Evolutionary conservation across 768 basidiomycete species (phyloP).

Genomic region (Kwoniella newhampshirensis): DNA sequence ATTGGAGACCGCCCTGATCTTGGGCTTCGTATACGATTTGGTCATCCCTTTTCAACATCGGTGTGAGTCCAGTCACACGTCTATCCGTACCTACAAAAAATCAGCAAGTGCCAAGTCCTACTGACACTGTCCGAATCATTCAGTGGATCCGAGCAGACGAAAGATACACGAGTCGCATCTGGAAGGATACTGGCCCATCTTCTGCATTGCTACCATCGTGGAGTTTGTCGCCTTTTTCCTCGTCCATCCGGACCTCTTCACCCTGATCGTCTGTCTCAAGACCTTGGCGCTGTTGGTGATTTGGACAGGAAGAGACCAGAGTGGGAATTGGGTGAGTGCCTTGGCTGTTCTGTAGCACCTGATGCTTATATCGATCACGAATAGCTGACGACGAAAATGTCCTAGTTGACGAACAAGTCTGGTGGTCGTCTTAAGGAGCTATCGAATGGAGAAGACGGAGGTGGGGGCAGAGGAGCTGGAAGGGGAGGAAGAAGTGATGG

Average conservation of each 20-base stretch:
- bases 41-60: slow-evolving; percentile 22
- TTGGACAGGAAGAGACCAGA: slow-evolving; percentile 14
- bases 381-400: slow-evolving; percentile 1
- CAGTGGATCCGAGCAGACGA: slow-evolving; percentile 1
- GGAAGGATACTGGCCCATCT: slow-evolving; percentile 33
- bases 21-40: slow-evolving; percentile 19
- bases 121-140: background rate
- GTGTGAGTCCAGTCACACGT: slow-evolving; percentile 10
- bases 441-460: background rate
- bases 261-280: slow-evolving; percentile 39
- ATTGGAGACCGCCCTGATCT: slow-evolving; percentile 21
- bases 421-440: background rate
- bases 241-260: slow-evolving; percentile 41
- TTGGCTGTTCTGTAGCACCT: background rate
- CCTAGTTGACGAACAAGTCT: slow-evolving; percentile 12
- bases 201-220: slow-evolving; percentile 20
- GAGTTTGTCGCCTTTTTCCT: slow-evolving; percentile 32
- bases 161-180: slow-evolving; percentile 21
- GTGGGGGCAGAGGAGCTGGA: background rate
- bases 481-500: background rate
- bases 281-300: slow-evolving; percentile 15
- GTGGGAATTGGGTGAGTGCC: slow-evolving; percentile 13
- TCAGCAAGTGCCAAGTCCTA: background rate
- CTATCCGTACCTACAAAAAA: too few relatives aligned
- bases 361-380: background rate